Conservation (phyloP, 2,329 filamentous ascomycete genomes). For the Zasmidium angulare region DNA sequence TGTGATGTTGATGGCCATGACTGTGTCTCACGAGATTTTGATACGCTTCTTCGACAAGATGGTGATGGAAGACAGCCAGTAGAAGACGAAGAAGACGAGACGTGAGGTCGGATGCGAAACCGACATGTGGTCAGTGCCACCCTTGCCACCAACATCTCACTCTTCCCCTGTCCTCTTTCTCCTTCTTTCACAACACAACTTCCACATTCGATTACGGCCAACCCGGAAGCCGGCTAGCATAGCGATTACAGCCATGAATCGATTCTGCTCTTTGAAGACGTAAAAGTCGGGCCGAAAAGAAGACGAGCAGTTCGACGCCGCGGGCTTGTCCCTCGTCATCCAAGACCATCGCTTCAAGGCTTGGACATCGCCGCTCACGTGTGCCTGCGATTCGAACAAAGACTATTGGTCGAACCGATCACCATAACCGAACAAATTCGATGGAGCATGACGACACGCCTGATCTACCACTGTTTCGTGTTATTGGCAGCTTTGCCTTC, state of each 20-base stretch:
- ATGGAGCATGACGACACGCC: not conserved
- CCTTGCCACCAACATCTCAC: too few species aligned
- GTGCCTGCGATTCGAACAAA: not conserved
- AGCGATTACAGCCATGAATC: not conserved
- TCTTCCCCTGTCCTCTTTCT: too few species aligned
- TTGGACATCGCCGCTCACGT: not conserved
- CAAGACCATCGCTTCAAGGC: slow-evolving; percentile 1
- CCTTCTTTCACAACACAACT: too few species aligned
- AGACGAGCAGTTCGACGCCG: not conserved
- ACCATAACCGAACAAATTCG: not conserved
- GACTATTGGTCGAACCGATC: not conserved
- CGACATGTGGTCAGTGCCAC: too few species aligned
- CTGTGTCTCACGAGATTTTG: too few species aligned
- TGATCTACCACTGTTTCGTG: not conserved
- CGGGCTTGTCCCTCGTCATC: slow-evolving; percentile 1
- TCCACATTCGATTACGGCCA: too few species aligned
- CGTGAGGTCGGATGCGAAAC: too few species aligned
- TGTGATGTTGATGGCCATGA: too few species aligned
- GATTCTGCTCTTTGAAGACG: not conserved
- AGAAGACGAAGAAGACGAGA: too few species aligned
- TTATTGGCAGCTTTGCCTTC: not conserved
- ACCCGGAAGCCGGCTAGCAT: not conserved
- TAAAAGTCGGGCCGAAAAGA: not conserved
- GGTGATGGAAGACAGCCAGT: too few species aligned
- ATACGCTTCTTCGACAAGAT: too few species aligned